phyloP scores from a whole-genome alignment of 2,329 filamentous ascomycete species.

The Sordariomycetes sp. region DNA sequence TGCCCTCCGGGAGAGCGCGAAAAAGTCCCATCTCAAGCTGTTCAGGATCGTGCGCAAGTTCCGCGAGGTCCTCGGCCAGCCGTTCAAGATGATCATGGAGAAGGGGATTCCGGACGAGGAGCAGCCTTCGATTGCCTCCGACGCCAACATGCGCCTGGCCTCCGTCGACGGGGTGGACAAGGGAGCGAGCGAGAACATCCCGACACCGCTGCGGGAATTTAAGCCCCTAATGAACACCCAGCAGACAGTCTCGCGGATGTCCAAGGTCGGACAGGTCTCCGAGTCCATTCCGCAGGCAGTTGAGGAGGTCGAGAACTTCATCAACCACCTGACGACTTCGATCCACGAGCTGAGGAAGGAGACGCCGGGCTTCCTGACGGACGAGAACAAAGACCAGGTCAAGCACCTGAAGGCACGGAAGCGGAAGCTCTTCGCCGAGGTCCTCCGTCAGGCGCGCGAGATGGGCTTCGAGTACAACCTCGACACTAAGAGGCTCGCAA shows the following conservation, averaged over 20 bases:
- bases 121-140: background rate
- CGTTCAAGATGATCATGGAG: conserved; percentile 52
- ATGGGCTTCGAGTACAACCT: conserved; percentile 89
- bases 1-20: conserved; percentile 76
- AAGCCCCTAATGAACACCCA: conserved; percentile 57
- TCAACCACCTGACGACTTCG: conserved; percentile 52
- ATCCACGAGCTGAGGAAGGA: conserved; percentile 68
- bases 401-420: conserved; percentile 89
- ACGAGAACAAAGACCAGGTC: conserved; percentile 73
- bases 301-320: conserved; percentile 50
- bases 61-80: conserved; percentile 61
- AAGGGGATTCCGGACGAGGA: conserved; percentile 43
- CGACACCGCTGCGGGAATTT: conserved; percentile 31
- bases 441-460: conserved; percentile 63
- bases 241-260: conserved; percentile 64
- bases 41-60: conserved; percentile 90
- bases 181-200: background rate
- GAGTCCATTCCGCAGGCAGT: conserved; percentile 40
- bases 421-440: conserved; percentile 80
- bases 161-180: background rate
- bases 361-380: conserved; percentile 67
- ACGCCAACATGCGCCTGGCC: conserved; percentile 8
- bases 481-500: conserved; percentile 55
- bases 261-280: conserved; percentile 40
- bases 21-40: conserved; percentile 80